Evolutionary conservation across 805 yeast genomes (phyloP).

Genomic region (Candida taoyuanica): DNA sequence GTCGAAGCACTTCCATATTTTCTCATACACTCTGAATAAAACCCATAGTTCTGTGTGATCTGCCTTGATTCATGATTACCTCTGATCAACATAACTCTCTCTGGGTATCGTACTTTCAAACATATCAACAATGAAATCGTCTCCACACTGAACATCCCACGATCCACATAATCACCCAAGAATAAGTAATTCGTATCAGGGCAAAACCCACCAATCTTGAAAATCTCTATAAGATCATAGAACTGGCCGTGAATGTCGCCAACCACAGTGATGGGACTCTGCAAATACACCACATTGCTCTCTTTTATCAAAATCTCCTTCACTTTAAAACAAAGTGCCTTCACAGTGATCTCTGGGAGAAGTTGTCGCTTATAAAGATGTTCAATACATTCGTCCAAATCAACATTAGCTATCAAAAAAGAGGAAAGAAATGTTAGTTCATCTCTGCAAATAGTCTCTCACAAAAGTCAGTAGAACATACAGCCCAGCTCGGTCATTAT

Average conservation of each 20-base stretch:
- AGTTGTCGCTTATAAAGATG: constrained; percentile 58
- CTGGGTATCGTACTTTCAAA: constrained; percentile 83
- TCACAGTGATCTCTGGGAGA: constrained; percentile 65
- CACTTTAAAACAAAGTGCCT: constrained; percentile 71
- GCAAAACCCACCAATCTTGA: constrained; percentile 87
- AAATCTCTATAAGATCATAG: constrained; percentile 88
- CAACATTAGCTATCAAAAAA: constrained; percentile 24
- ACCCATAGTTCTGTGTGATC: constrained; percentile 95
- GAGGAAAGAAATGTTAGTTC: constrained; percentile 3
- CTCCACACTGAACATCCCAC: constrained; percentile 92
- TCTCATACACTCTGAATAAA: constrained; percentile 87
- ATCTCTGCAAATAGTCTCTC: too few species aligned
- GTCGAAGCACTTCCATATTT: constrained; percentile 80
- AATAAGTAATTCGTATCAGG: constrained; percentile 93
- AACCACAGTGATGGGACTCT: constrained; percentile 88
- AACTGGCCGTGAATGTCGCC: constrained; percentile 99
- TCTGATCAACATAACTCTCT: constrained; percentile 72
- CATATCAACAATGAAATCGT: constrained; percentile 82
- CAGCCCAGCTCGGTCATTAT: constrained; percentile 1
- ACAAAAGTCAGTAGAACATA: neutral
- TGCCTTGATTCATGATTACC: constrained; percentile 98
- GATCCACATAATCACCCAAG: constrained; percentile 92
- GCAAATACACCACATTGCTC: constrained; percentile 80
- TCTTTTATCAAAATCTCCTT: constrained; percentile 77
- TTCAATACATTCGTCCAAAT: constrained; percentile 70